phyloP scores from a whole-genome alignment of 2,329 filamentous ascomycete genomes.

The Exophiala calicioides region DNA sequence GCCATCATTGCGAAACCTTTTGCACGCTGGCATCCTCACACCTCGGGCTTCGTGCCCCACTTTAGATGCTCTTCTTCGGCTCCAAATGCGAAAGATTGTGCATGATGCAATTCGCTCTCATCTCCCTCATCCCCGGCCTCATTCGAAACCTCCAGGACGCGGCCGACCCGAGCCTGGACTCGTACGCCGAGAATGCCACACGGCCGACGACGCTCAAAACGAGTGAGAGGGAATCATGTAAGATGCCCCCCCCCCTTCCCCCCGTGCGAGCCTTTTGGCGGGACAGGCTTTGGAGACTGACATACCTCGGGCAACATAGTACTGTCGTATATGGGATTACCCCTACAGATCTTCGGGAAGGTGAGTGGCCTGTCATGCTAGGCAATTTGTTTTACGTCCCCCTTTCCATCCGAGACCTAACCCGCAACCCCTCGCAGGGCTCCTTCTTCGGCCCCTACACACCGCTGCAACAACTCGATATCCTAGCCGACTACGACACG shows the following conservation, averaged over 20 bases:
- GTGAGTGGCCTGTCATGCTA: slow-evolving; percentile 48
- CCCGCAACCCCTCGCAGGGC: slow-evolving; percentile 62
- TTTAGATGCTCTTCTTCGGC: slow-evolving; percentile 95
- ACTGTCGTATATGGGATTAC: slow-evolving; percentile 89
- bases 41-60: slow-evolving; percentile 6
- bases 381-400: too few species aligned
- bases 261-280: neutral
- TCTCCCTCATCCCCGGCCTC: slow-evolving; percentile 91
- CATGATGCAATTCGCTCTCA: slow-evolving; percentile 97
- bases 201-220: slow-evolving; percentile 84
- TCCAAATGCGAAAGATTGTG: slow-evolving; percentile 93
- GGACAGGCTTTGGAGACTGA: neutral
- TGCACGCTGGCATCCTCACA: too few species aligned
- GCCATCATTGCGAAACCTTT: too few species aligned
- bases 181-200: slow-evolving; percentile 71
- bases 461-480: slow-evolving; percentile 89
- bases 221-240: slow-evolving; percentile 81
- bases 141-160: slow-evolving; percentile 91
- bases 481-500: slow-evolving; percentile 88
- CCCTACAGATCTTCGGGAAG: slow-evolving; percentile 92
- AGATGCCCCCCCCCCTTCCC: slow-evolving; percentile 25
- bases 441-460: slow-evolving; percentile 97
- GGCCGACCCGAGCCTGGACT: slow-evolving; percentile 88
- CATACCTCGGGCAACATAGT: slow-evolving; percentile 50
- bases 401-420: too few species aligned